Evolutionary conservation across 352 stramenopile genomes (phyloP).

Genomic region (Phytophthora niederhauseri): DNA sequence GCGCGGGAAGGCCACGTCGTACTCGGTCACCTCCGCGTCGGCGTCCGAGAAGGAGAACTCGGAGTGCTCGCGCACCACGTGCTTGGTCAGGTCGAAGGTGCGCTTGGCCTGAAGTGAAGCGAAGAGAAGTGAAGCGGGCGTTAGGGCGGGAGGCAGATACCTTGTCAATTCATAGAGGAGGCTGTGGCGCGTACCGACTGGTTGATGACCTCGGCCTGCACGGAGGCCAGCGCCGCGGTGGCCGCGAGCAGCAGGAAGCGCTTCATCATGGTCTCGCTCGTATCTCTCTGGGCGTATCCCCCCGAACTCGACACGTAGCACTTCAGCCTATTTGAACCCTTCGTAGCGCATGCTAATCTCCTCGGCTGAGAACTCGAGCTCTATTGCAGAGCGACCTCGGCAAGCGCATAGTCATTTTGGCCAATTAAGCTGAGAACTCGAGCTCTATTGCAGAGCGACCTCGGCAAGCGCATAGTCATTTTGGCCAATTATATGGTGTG

Average conservation of each 20-base stretch:
- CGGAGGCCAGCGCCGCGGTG: conserved; percentile 38
- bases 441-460: not conserved
- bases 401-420: conserved; percentile 13
- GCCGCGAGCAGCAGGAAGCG: conserved; percentile 39
- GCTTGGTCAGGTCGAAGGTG: conserved; percentile 78
- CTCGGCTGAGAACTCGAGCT: no score
- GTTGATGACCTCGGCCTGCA: conserved; percentile 69
- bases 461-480: not conserved
- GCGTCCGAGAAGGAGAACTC: conserved; percentile 80
- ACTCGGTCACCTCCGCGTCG: conserved; percentile 59
- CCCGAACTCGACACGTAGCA: conserved; percentile 32
- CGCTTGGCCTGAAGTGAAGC: conserved; percentile 61
- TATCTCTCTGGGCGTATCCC: conserved; percentile 22
- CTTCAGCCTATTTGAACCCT: not conserved
- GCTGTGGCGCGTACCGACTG: conserved; percentile 49
- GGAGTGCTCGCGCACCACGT: conserved; percentile 77
- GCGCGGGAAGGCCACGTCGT: conserved; percentile 68
- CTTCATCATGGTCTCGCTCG: conserved; percentile 37
- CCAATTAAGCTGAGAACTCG: no score
- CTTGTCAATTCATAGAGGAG: not conserved
- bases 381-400: not conserved
- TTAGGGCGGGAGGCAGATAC: not conserved
- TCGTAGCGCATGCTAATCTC: conserved; percentile 1
- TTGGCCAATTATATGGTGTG: conserved; percentile 11
- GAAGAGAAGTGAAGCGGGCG: not conserved